phyloP scores from a whole-genome alignment of 371 early-diverging fungal genomes.

The Apophysomyces ossiformis region DNA sequence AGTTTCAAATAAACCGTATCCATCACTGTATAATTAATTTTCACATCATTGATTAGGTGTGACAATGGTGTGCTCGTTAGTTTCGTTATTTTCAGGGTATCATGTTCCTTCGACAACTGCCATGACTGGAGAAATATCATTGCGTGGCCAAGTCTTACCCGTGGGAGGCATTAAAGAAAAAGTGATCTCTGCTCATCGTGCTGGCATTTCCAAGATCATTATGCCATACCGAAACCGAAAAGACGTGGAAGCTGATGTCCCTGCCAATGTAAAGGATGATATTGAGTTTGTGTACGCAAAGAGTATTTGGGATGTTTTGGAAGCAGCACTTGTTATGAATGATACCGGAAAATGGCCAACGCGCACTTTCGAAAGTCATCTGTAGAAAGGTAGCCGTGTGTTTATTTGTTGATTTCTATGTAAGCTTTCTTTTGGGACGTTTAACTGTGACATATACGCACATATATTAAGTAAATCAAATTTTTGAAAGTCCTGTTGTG shows the following conservation, averaged over 20 bases:
- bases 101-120: conserved; percentile 61
- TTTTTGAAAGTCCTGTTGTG: not conserved
- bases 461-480: too few species aligned
- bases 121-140: conserved; percentile 88
- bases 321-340: conserved; percentile 52
- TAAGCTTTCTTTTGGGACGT: not conserved
- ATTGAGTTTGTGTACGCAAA: conserved; percentile 73
- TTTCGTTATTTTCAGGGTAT: conserved; percentile 71
- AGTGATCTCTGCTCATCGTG: conserved; percentile 81
- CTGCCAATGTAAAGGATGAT: conserved; percentile 59
- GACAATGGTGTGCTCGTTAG: conserved; percentile 76
- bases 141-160: conserved; percentile 80
- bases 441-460: too few species aligned
- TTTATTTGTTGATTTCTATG: not conserved
- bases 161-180: conserved; percentile 92
- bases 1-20: not conserved
- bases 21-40: conserved; percentile 30
- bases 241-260: conserved; percentile 66
- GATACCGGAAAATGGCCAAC: conserved; percentile 15
- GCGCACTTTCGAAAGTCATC: conserved; percentile 16
- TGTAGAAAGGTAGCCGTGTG: conserved; percentile 6
- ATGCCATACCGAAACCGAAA: conserved; percentile 57
- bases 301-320: conserved; percentile 67
- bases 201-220: conserved; percentile 67
- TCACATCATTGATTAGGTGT: conserved; percentile 36